Conservation (phyloP, 1,139 yeast genomes). For the Candida pseudoviswanathii region DNA sequence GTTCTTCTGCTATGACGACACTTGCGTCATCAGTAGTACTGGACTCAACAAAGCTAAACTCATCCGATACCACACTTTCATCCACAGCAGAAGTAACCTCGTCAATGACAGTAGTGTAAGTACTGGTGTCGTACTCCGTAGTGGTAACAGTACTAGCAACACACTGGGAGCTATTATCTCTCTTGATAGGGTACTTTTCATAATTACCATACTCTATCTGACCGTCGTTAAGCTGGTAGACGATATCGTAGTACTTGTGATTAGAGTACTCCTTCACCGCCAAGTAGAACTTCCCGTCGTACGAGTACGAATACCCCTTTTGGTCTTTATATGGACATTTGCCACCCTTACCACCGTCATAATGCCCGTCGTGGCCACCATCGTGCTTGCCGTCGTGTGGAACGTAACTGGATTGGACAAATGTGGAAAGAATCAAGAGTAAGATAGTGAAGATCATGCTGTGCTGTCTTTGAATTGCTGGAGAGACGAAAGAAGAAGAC, state of each 20-base stretch:
- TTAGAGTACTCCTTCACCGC: slow-evolving; percentile 7
- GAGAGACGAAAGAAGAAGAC: background rate
- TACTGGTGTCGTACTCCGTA: background rate
- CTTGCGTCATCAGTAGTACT: background rate
- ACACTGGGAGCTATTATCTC: background rate
- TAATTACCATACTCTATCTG: slow-evolving; percentile 8
- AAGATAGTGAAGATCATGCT: slow-evolving; percentile 2
- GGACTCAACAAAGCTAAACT: background rate
- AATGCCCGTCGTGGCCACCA: background rate
- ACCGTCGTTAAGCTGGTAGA: slow-evolving; percentile 9
- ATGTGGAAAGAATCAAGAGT: background rate
- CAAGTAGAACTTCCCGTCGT: slow-evolving; percentile 7
- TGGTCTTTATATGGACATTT: background rate
- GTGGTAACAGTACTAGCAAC: background rate
- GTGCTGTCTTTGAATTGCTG: background rate
- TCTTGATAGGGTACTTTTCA: background rate
- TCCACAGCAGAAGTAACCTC: background rate
- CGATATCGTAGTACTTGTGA: slow-evolving; percentile 4
- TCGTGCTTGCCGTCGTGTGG: background rate
- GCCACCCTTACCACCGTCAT: background rate
- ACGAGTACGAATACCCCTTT: background rate
- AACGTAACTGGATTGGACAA: background rate
- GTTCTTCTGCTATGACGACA: background rate
- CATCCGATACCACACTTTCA: background rate
- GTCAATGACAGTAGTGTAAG: background rate